Evolutionary conservation across 306 rosid genomes (phyloP).

Genomic region (Ammopiptanthus mongolicus): DNA sequence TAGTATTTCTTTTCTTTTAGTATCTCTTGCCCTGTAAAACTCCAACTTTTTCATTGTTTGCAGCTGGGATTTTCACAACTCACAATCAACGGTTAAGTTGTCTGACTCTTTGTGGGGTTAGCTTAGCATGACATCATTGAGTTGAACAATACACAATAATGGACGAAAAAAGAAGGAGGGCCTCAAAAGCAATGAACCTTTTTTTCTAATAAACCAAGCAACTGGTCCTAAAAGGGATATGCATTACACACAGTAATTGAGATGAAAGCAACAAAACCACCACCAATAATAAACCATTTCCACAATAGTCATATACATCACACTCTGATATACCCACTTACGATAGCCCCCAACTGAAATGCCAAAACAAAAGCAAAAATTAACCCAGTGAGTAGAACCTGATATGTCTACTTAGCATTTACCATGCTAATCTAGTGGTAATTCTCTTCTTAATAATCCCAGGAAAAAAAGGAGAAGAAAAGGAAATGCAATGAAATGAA

Average conservation of each 20-base stretch:
- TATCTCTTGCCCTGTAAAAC: slow-evolving; percentile 5
- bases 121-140: slow-evolving; percentile 12
- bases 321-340: slow-evolving; percentile 20
- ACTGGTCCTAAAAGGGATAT: slow-evolving; percentile 37
- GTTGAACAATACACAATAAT: slow-evolving; percentile 10
- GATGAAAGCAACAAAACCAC: slow-evolving; percentile 40
- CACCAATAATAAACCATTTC: slow-evolving; percentile 20
- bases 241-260: not conserved
- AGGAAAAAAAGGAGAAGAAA: too few relatives aligned
- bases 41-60: slow-evolving; percentile 28
- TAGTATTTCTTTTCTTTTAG: not conserved
- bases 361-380: slow-evolving; percentile 12
- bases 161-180: slow-evolving; percentile 27
- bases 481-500: not conserved
- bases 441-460: not conserved
- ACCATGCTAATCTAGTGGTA: not conserved
- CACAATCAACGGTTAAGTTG: slow-evolving; percentile 40
- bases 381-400: slow-evolving; percentile 6
- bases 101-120: slow-evolving; percentile 15
- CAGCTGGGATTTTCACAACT: slow-evolving; percentile 36
- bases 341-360: slow-evolving; percentile 21
- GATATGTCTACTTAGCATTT: not conserved
- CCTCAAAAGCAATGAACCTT: slow-evolving; percentile 22
- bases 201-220: slow-evolving; percentile 40
- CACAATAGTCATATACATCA: slow-evolving; percentile 19